Base-by-base conservation (phyloP, 306 rosid species). In the Parietaria judaica region DNA sequence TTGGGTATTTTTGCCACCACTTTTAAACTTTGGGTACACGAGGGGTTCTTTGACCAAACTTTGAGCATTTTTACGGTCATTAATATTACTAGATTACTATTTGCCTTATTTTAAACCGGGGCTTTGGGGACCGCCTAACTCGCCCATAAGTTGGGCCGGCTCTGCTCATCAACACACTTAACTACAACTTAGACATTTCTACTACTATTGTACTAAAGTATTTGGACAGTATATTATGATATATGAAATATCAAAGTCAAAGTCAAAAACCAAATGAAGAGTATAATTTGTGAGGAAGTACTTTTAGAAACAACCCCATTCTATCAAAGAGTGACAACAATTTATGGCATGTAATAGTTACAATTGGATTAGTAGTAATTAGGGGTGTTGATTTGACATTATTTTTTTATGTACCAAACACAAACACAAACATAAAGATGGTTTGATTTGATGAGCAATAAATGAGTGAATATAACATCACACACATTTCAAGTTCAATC, bases 401-500 rank as follows among this genome's bases (percentile, higher is more conserved):
- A 23, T 23, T 23, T 23, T 23, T 14, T 39, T 6, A 10, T 50
- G 36, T 45, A 55, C 37, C 47, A 47, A 60, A 41, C 34, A 7
- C 47, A 47, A 60, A 41, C 34, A 7, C 39, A 47, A 3, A 54
- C 13, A 36, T 11, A 15, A 55, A 3, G 6, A 39, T 8, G 51
- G 15, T 1, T 9, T 70, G 62, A 56, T 62, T 60, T 37, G 43
- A 38, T 48, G 9, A 49, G 68, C 79, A 72, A 63, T 66, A 68
- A 79, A 72, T 77, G 79, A 69, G 72, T 63, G 71, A 39, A 72
- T 72, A 69, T 23, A 76, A 78, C 45, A 63, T 31, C 61, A 64
- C 58, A 23, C 53, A 59, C 73, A 46, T 58, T 69, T 64, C 63
- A 67, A 72, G 79, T 62, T 68, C 70, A 61, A 66, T 72, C 66